Conservation (phyloP, 768 basidiomycete species). For the Boletus rubropictus region DNA sequence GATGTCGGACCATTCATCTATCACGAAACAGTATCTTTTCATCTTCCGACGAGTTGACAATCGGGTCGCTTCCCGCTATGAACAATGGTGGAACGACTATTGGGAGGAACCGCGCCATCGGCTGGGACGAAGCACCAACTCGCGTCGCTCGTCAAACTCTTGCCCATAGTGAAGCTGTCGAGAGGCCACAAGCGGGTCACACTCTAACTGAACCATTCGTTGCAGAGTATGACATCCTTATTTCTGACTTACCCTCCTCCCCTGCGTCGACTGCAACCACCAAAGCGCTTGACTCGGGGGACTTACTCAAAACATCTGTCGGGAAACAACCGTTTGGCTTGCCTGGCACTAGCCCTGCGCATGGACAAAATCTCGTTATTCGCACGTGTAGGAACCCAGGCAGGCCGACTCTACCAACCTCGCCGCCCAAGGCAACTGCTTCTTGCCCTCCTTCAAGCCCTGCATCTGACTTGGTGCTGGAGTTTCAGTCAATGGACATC, state of each 20-base stretch:
- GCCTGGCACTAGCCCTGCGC: conserved; percentile 14
- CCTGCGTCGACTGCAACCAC: background rate
- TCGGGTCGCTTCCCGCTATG: conserved; percentile 5
- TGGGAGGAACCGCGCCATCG: background rate
- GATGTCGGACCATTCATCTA: conserved; percentile 15
- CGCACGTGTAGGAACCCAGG: background rate
- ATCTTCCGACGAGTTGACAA: conserved; percentile 26
- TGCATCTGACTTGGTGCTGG: conserved; percentile 17
- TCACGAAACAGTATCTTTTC: conserved; percentile 28
- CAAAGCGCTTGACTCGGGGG: background rate
- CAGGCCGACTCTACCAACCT: conserved; percentile 1
- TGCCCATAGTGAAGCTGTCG: background rate
- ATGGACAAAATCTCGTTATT: background rate
- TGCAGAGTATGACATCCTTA: conserved; percentile 14
- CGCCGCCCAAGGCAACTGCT: background rate
- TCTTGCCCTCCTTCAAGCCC: conserved; percentile 15
- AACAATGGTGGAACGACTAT: background rate
- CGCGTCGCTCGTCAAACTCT: background rate
- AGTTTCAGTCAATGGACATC: conserved; percentile 21
- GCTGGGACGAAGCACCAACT: background rate
- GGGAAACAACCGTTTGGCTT: conserved; percentile 1
- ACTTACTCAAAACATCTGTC: conserved; percentile 1
- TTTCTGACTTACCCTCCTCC: conserved; percentile 5
- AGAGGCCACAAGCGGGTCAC: background rate
- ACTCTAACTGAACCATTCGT: conserved; percentile 9